Evolutionary conservation across 306 rosid species (phyloP), one percentile per base, ranked within the genome.

Genomic region (Prosopis cineraria): DNA sequence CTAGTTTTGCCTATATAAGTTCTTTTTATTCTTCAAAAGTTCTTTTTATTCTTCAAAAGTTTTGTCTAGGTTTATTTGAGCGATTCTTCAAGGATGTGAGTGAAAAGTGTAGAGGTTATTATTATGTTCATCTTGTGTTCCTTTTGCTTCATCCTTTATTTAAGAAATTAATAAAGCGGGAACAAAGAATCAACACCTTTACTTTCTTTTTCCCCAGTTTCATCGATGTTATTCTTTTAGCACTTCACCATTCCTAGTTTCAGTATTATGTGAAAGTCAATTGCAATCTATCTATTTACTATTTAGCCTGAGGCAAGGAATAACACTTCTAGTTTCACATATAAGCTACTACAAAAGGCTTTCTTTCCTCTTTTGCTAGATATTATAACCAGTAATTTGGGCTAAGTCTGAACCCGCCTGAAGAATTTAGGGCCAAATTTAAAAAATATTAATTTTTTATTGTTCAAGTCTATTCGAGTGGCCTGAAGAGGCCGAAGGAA

Each of bases 21-120:
- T 16, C 29, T 76, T 70, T 79, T 50, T 50, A 74, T 75, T 80
- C 78, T 19, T 45, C 59, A 41, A 73, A 76, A 43, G 67, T 84
- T 69, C n/a, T n/a, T 52, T 48, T 50, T 50, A 74, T 75, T 80
- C 78, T 19, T 45, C 59, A 41, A 73, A 76, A 43, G 67, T 84
- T 69, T 60, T 70, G 47, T 69, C 56, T 56, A 10, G 60, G 64
- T 70, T 52, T 52, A 60, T 25, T 86, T 69, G 78, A 88, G 89
- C 89, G 75, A 89, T 94, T 92, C 89, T 88, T 90, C 75, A 40
- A 81, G 88, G 92, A 85, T 82, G 88, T 6, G 87, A 87, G 89
- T 68, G 67, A 83, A 83, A 85, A 74, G 80, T 88, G 89, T 79
- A 88, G 89, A 87, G 85, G 78, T 77, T 71, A 66, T 40, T n/a